phyloP scores from a whole-genome alignment of 2,329 filamentous ascomycete genomes.

The Chaetomium globosum region DNA sequence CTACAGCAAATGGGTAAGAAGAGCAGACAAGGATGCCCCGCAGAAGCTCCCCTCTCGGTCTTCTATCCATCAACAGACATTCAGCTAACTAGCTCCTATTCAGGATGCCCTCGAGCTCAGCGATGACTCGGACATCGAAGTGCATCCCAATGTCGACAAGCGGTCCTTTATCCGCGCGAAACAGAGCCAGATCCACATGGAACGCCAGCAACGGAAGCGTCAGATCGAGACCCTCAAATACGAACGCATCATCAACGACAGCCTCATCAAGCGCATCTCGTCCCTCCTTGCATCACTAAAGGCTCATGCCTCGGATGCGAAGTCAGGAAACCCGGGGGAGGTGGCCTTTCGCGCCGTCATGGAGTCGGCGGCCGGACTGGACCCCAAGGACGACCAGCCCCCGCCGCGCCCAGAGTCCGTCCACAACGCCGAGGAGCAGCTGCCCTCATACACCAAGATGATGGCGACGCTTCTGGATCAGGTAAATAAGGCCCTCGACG shows the following conservation, averaged over 20 bases:
- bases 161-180: slow-evolving; percentile 97
- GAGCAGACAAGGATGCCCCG: slow-evolving; percentile 30
- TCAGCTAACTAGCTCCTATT: slow-evolving; percentile 24
- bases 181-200: slow-evolving; percentile 93
- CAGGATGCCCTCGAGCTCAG: slow-evolving; percentile 92
- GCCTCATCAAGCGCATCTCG: slow-evolving; percentile 81
- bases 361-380: slow-evolving; percentile 68
- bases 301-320: slow-evolving; percentile 69
- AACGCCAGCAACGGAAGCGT: slow-evolving; percentile 80
- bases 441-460: slow-evolving; percentile 93
- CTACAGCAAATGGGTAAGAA: slow-evolving; percentile 66
- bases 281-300: slow-evolving; percentile 73
- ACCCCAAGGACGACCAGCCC: slow-evolving; percentile 73
- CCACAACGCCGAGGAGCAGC: slow-evolving; percentile 70
- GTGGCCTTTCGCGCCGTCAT: slow-evolving; percentile 88
- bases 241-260: slow-evolving; percentile 90
- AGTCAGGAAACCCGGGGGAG: slow-evolving; percentile 70
- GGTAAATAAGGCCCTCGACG: slow-evolving; percentile 81
- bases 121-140: slow-evolving; percentile 96
- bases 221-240: slow-evolving; percentile 92
- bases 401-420: slow-evolving; percentile 77
- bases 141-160: slow-evolving; percentile 98
- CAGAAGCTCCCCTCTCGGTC: background rate
- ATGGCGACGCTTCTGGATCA: slow-evolving; percentile 95
- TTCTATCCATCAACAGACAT: background rate